Evolutionary conservation across 2,329 filamentous ascomycete genomes (phyloP).

Genomic region (Neospermospora avenae): DNA sequence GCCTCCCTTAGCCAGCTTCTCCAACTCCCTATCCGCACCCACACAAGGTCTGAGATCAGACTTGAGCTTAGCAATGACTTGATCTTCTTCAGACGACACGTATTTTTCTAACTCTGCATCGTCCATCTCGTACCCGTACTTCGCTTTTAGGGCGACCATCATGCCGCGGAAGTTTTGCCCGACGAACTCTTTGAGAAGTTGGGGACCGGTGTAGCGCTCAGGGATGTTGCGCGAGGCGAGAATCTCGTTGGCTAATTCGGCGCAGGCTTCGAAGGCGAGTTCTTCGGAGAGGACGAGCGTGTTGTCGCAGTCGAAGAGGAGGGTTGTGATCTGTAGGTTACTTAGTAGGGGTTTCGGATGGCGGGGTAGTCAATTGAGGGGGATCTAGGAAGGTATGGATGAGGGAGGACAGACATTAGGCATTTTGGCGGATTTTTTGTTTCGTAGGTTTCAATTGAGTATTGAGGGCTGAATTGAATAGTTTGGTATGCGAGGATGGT

Average conservation of each 20-base stretch:
- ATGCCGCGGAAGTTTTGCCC: slow-evolving; percentile 95
- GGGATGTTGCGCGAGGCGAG: slow-evolving; percentile 61
- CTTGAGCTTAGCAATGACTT: slow-evolving; percentile 77
- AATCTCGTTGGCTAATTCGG: slow-evolving; percentile 84
- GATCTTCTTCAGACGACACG: slow-evolving; percentile 74
- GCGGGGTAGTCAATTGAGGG: slow-evolving; percentile 1
- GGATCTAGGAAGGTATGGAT: neutral
- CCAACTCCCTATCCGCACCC: slow-evolving; percentile 65
- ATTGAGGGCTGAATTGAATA: neutral
- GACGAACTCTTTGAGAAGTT: slow-evolving; percentile 82
- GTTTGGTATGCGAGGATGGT: neutral
- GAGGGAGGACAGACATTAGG: slow-evolving; percentile 12
- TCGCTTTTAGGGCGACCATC: slow-evolving; percentile 72
- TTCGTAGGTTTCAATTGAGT: neutral
- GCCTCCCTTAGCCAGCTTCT: slow-evolving; percentile 56
- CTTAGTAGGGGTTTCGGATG: neutral
- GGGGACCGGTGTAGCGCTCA: slow-evolving; percentile 71
- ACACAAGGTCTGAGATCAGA: slow-evolving; percentile 64
- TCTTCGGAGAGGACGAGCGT: slow-evolving; percentile 90
- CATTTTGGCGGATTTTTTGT: slow-evolving; percentile 3
- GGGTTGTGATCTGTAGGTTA: slow-evolving; percentile 57
- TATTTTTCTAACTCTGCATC: slow-evolving; percentile 69
- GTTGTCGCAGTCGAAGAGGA: slow-evolving; percentile 83
- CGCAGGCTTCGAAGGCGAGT: slow-evolving; percentile 87
- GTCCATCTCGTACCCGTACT: slow-evolving; percentile 69